Base-by-base conservation (phyloP, 1,284 basidiomycete species). In the Inonotus hispidus region DNA sequence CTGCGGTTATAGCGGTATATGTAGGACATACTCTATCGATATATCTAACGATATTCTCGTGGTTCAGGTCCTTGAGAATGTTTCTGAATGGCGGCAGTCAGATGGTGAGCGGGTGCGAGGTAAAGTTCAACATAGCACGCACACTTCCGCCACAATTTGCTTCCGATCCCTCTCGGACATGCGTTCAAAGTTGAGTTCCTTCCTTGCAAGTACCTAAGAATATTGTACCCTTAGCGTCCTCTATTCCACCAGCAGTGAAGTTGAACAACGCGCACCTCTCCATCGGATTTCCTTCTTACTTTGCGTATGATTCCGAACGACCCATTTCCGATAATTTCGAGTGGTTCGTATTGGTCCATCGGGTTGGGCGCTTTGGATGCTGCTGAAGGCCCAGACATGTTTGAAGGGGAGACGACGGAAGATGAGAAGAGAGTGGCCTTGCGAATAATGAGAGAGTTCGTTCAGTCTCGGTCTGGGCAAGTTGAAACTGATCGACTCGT, bases 141-240 rank as follows among this genome's bases (percentile, higher is more conserved):
- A 96, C 93, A 98, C 95, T 85, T 99, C 96, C n/a, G 95, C 87
- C 3, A 96, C 90, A 62, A 98, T 95, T 73, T 98, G 96, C 71
- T 92, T 93, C 67, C 92, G 81, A 72, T 97, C 95, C 58, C 92
- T 83, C 71, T 96, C 93, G 54, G 82, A 89, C 95, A 97, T 97
- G 64, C 88, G 83, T 67, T 93, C 92, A 73, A 97, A 98, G 74
- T 97, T 94, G 67, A 99, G 85, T 73, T 98, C 93, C 71, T 98
- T 98, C 46, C 94, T 79, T 0, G 95, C 96, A 68, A 95, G 90
- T 52, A 94, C 77, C 90, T 93, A 66, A 5, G 21, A 27, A 61
- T 54, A 56, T 41, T 21, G 39, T 7, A 14, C 19, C 11, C 7
- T 46, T 21, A 41, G 45, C 38, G 56, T 45, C 46, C 21, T 21